phyloP scores from a whole-genome alignment of 176 grass and related monocot genomes.

The Rhynchospora tenuis region DNA sequence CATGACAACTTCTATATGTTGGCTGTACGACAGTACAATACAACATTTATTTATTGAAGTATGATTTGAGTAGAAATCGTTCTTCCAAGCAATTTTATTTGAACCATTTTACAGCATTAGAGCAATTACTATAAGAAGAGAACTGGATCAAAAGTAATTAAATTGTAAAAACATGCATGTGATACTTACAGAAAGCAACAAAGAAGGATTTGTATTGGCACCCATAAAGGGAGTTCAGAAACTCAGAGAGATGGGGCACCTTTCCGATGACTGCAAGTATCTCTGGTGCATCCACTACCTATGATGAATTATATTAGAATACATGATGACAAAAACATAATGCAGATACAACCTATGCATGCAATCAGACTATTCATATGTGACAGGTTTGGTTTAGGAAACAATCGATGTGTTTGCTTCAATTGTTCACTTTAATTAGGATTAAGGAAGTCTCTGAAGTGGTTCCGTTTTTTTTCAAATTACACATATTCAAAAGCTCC shows the following conservation, averaged over 20 bases:
- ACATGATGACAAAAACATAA: slow-evolving; percentile 3
- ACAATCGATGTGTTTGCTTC: background rate
- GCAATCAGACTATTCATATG: background rate
- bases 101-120: background rate
- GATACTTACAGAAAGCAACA: slow-evolving; percentile 82
- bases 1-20: background rate
- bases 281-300: slow-evolving; percentile 96
- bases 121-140: background rate
- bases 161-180: slow-evolving; percentile 3
- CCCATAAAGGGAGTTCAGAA: slow-evolving; percentile 85
- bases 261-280: slow-evolving; percentile 91
- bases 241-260: slow-evolving; percentile 87
- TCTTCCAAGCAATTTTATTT: background rate
- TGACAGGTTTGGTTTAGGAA: background rate
- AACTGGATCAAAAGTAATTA: background rate
- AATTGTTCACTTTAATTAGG: background rate
- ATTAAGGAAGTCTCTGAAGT: background rate
- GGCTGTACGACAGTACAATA: background rate
- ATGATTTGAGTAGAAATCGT: background rate
- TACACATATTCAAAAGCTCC: background rate
- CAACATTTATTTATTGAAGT: background rate
- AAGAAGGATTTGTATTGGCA: slow-evolving; percentile 99
- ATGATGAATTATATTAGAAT: slow-evolving; percentile 26
- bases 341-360: background rate
- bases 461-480: background rate